These are phyloP conservation scores for Leptomonas pyrrhocoris DNA, from an alignment of 208 protist genomes.

Conservation along the genomic window DNA sequence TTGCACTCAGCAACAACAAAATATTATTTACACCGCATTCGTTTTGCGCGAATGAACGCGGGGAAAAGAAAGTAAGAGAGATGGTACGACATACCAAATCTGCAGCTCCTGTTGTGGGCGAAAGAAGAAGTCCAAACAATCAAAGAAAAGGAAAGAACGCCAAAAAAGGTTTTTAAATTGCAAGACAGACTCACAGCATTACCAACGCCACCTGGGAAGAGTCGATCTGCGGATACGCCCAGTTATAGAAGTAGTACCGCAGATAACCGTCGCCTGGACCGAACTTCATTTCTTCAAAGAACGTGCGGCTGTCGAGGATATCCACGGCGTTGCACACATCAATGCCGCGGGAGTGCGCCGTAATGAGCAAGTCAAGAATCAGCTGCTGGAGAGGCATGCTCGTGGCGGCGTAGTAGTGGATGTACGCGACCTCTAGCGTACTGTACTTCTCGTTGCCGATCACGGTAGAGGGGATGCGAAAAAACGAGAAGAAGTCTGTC, in stretches of 20 bases:
- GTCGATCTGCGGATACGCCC: slow-evolving; percentile 87
- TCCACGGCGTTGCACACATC: slow-evolving; percentile 99
- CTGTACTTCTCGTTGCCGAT: slow-evolving; percentile 95
- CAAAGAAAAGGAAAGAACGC: not conserved
- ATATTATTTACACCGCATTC: too few species aligned
- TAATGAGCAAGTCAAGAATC: slow-evolving; percentile 92
- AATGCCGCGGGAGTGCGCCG: slow-evolving; percentile 89
- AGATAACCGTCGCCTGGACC: slow-evolving; percentile 97
- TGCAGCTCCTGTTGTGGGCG: too few species aligned
- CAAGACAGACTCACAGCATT: slow-evolving; percentile 78
- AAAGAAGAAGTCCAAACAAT: not conserved
- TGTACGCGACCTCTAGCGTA: slow-evolving; percentile 95
- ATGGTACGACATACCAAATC: too few species aligned
- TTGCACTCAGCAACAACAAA: too few species aligned
- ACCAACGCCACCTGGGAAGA: slow-evolving; percentile 88
- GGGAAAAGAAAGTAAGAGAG: too few species aligned
- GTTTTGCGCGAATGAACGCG: too few species aligned
- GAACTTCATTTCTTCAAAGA: slow-evolving; percentile 97
- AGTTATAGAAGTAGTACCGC: slow-evolving; percentile 99
- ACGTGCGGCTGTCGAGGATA: slow-evolving; percentile 92
- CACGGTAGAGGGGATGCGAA: slow-evolving; percentile 97
- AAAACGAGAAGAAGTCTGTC: slow-evolving; percentile 98
- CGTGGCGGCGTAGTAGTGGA: slow-evolving; percentile 97
- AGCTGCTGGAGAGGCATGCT: slow-evolving; percentile 83
- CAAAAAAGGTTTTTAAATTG: not conserved